These are phyloP conservation scores for Phytophthora megakarya DNA, from an alignment of 352 stramenopile species.

Conservation along the genomic window DNA sequence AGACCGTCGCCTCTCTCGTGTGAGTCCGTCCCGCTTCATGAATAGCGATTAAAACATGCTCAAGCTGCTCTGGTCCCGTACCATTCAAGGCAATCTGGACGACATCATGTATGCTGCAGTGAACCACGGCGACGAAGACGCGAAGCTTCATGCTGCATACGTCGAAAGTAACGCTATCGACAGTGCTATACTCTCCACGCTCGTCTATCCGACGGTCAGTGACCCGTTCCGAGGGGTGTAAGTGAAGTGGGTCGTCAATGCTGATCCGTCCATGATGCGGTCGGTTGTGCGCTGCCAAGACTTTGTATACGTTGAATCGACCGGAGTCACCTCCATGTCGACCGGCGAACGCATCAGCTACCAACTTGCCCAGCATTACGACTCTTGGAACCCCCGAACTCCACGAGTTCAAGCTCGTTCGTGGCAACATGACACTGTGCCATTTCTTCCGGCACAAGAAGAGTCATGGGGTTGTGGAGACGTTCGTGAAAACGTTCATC, in stretches of 20 bases:
- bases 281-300: slow-evolving; percentile 55
- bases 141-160: slow-evolving; percentile 40
- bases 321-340: slow-evolving; percentile 40
- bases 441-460: slow-evolving; percentile 59
- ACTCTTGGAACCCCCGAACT: slow-evolving; percentile 34
- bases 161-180: slow-evolving; percentile 49
- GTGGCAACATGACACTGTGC: slow-evolving; percentile 56
- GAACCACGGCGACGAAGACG: slow-evolving; percentile 30
- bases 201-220: slow-evolving; percentile 36
- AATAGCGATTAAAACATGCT: slow-evolving; percentile 28
- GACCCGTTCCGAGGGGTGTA: slow-evolving; percentile 52
- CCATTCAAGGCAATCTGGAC: slow-evolving; percentile 42
- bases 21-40: slow-evolving; percentile 7
- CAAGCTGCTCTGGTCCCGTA: slow-evolving; percentile 46
- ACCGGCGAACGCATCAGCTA: slow-evolving; percentile 54
- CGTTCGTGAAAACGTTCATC: slow-evolving; percentile 44
- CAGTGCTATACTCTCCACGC: slow-evolving; percentile 46
- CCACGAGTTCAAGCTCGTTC: slow-evolving; percentile 48
- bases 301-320: slow-evolving; percentile 63
- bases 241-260: slow-evolving; percentile 65
- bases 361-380: slow-evolving; percentile 43
- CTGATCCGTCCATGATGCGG: slow-evolving; percentile 44
- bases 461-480: slow-evolving; percentile 41
- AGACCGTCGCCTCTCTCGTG: slow-evolving; percentile 29
- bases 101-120: slow-evolving; percentile 49